Conservation (phyloP, 2,329 filamentous ascomycete genomes). For the Aspergillus tanneri region DNA sequence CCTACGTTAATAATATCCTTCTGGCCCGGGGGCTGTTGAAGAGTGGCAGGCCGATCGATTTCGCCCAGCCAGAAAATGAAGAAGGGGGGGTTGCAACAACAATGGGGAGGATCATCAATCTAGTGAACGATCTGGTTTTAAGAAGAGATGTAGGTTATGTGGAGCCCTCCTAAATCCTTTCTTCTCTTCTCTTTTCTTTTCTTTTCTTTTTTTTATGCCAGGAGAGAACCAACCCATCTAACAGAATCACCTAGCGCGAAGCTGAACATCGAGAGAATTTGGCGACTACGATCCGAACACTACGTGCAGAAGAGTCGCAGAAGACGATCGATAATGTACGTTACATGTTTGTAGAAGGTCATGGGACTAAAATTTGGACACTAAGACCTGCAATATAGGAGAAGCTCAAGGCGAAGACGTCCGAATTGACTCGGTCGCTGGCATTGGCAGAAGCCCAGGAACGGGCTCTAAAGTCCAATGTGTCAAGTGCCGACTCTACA, state of each 20-base stretch:
- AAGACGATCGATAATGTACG: slow-evolving; percentile 68
- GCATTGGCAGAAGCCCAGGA: slow-evolving; percentile 68
- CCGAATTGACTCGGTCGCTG: slow-evolving; percentile 57
- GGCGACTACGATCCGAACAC: slow-evolving; percentile 70
- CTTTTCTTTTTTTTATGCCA: too few relatives aligned
- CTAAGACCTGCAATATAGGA: slow-evolving; percentile 40
- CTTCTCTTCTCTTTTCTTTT: too few relatives aligned
- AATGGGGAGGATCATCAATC: slow-evolving; percentile 83
- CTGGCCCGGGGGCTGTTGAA: slow-evolving; percentile 63
- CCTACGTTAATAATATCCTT: slow-evolving; percentile 65
- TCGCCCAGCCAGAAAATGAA: slow-evolving; percentile 67
- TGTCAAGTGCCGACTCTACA: slow-evolving; percentile 71
- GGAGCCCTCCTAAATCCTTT: slow-evolving; percentile 1
- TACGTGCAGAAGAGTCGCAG: slow-evolving; percentile 73
- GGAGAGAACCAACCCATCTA: slow-evolving; percentile 14
- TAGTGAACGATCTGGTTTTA: slow-evolving; percentile 90
- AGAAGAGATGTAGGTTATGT: slow-evolving; percentile 72
- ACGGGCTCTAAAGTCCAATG: slow-evolving; percentile 65
- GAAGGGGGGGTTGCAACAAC: slow-evolving; percentile 62
- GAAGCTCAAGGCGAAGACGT: slow-evolving; percentile 54
- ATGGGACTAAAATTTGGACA: not conserved
- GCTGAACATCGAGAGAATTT: slow-evolving; percentile 83
- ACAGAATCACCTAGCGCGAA: slow-evolving; percentile 65
- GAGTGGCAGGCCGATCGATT: slow-evolving; percentile 66
- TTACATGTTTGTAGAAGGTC: not conserved